Evolutionary conservation across 2,329 filamentous ascomycete genomes (phyloP).

Genomic region (Thelonectria olida): DNA sequence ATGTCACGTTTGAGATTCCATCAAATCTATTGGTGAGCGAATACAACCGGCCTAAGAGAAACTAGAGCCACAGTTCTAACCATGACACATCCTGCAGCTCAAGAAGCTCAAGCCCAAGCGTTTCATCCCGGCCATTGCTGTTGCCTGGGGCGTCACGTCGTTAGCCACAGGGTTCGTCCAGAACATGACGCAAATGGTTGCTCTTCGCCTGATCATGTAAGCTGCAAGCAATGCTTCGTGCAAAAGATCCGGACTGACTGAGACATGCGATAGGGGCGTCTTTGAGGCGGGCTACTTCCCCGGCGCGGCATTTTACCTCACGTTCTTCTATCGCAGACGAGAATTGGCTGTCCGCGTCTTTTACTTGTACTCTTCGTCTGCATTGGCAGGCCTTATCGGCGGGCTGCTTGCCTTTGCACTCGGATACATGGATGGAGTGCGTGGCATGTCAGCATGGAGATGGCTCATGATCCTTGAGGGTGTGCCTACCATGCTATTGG

Average conservation of each 20-base stretch:
- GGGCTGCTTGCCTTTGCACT: conserved; percentile 70
- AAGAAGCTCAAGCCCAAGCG: background rate
- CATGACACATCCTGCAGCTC: background rate
- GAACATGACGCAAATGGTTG: background rate
- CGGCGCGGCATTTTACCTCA: background rate
- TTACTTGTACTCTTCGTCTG: conserved; percentile 76
- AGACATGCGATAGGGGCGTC: background rate
- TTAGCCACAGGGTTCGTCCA: background rate
- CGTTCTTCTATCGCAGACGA: conserved; percentile 75
- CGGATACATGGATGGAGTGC: conserved; percentile 3
- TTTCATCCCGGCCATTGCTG: background rate
- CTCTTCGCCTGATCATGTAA: background rate
- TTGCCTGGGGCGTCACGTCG: background rate
- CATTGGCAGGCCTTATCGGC: conserved; percentile 75
- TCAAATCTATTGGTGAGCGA: background rate
- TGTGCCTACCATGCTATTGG: background rate
- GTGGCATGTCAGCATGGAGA: conserved; percentile 6
- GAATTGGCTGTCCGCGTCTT: conserved; percentile 78
- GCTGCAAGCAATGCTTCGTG: background rate
- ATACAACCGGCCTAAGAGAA: background rate
- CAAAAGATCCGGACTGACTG: background rate
- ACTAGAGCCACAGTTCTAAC: background rate
- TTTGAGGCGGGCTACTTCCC: background rate
- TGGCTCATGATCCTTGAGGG: conserved; percentile 23
- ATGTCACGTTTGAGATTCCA: conserved; percentile 68